Base-by-base conservation (phyloP, 768 basidiomycete genomes). In the Pleurotus cornucopiae region DNA sequence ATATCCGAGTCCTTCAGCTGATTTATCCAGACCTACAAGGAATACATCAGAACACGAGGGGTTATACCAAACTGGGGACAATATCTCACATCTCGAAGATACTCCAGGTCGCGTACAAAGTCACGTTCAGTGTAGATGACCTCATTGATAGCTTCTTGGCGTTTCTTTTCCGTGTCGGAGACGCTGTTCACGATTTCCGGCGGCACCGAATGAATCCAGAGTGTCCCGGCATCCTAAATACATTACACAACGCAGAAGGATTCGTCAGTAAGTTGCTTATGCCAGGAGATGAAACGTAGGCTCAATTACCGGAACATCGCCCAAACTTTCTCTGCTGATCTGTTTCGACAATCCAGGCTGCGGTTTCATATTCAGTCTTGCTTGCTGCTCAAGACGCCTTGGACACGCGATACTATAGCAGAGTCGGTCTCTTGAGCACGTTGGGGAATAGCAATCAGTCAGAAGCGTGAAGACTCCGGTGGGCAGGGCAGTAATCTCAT, bases 371-470 rank as follows among this genome's bases (percentile, higher is more conserved):
- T 98, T 96, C 69, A 96, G 67, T 58, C 93, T 75, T 38, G 94
- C 88, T 68, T 97, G 96, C 69, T 98, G 97, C 71, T 98, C 96
- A 57, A 97, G 70, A 58, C 97, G 73, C 49, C 97, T 73, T 1
- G 97, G 97, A 67, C 97, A 99, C 23, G 94, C 94, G 60, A 98
- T 98, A 61, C 90, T 93, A 69, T 99, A 98, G 72, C 97, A 99
- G n/a, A 98, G 73, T 58, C 83, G 85, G 66, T 98, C 95, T 51
- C 91, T 78, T 34, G 91, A 90, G 72, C 97, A 98, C 26, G 97
- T 99, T 14, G 97, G 94, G 9, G 94, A 97, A 73, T 98, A 98
- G 69, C 97, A 99, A 67, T 97, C 95, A 0, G 94, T 95, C 59
- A 99, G 78, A 45, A 98, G 80, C 1, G 95, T 98, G 69, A 98